Conservation (phyloP, 2,329 filamentous ascomycete species). For the Colletotrichum sp. region DNA sequence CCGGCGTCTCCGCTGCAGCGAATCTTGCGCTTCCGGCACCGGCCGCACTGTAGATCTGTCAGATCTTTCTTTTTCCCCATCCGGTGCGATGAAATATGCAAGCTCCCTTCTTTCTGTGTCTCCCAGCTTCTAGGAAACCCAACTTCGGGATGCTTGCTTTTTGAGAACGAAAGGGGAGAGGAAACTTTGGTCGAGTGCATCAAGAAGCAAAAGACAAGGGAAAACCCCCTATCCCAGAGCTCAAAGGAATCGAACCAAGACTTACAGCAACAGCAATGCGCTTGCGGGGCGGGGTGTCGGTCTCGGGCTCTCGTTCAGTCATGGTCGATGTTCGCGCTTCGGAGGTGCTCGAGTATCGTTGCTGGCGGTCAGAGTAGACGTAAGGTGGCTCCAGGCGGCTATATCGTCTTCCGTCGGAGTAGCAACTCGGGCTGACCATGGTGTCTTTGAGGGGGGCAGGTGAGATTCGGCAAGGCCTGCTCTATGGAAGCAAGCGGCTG, state of each 20-base stretch:
- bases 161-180: neutral
- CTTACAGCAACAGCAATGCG: slow-evolving; percentile 65
- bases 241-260: slow-evolving; percentile 6
- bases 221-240: neutral
- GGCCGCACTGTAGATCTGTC: slow-evolving; percentile 68
- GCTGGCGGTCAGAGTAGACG: slow-evolving; percentile 37
- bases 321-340: slow-evolving; percentile 41
- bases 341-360: slow-evolving; percentile 40
- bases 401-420: slow-evolving; percentile 46
- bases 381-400: slow-evolving; percentile 44
- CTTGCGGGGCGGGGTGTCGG: slow-evolving; percentile 56
- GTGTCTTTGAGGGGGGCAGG: slow-evolving; percentile 18
- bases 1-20: slow-evolving; percentile 88
- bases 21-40: slow-evolving; percentile 94
- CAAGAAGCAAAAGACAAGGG: neutral
- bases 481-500: neutral
- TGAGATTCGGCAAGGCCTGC: slow-evolving; percentile 17
- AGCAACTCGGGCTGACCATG: slow-evolving; percentile 49
- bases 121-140: neutral
- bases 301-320: slow-evolving; percentile 44
- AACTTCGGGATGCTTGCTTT: neutral
- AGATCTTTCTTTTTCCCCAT: neutral
- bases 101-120: neutral
- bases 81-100: neutral
- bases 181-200: neutral